These are phyloP conservation scores for Macrolepiota fuliginosa DNA, from an alignment of 768 basidiomycete genomes.

Conservation along the genomic window DNA sequence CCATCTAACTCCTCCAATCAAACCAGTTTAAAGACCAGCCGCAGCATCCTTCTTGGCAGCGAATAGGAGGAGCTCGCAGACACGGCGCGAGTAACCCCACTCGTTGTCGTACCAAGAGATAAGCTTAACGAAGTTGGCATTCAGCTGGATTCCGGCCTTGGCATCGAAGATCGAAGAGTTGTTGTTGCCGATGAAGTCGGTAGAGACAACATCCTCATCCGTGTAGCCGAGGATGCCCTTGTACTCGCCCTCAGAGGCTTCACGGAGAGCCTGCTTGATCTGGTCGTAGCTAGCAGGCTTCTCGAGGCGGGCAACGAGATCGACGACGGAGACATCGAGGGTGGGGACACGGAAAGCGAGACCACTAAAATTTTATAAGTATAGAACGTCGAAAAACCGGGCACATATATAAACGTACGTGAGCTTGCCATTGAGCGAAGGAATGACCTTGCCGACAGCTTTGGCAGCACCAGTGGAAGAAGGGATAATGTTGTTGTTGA, in stretches of 20 bases:
- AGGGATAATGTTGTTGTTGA: constrained; percentile 98
- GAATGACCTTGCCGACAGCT: constrained; percentile 98
- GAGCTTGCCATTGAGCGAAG: constrained; percentile 93
- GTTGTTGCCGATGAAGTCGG: constrained; percentile 82
- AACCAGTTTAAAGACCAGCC: constrained; percentile 23
- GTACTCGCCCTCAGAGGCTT: constrained; percentile 66
- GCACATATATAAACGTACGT: constrained; percentile 53
- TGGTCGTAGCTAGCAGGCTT: constrained; percentile 84
- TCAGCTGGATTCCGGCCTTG: constrained; percentile 88
- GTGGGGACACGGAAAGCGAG: constrained; percentile 98
- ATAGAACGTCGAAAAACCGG: background rate
- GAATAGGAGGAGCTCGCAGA: constrained; percentile 84
- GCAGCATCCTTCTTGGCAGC: constrained; percentile 71
- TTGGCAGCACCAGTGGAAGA: constrained; percentile 99
- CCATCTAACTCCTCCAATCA: background rate
- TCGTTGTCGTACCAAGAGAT: constrained; percentile 96
- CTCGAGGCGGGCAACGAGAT: constrained; percentile 91
- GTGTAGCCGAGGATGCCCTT: constrained; percentile 88
- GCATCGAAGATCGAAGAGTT: constrained; percentile 94
- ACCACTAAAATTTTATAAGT: constrained; percentile 50
- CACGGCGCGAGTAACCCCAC: constrained; percentile 92
- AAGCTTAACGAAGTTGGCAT: constrained; percentile 93
- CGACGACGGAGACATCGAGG: constrained; percentile 95
- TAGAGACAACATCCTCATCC: constrained; percentile 90
- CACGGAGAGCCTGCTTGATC: constrained; percentile 85